Evolutionary conservation across 169 alveolate genomes (phyloP).

Genomic region (Plasmodium berghei): DNA sequence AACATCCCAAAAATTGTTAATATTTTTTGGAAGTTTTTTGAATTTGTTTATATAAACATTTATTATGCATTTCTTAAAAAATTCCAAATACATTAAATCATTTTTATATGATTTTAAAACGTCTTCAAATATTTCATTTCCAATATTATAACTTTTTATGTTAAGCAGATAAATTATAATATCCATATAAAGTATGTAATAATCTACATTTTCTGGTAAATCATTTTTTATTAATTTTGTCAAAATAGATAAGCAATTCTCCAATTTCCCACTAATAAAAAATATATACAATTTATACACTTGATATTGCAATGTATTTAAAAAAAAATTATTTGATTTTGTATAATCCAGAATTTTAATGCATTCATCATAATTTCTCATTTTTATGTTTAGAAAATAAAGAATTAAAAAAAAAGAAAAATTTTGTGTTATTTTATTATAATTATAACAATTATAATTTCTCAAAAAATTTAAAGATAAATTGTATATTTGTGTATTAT

Average conservation of each 20-base stretch:
- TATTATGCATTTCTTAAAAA: constrained; percentile 42
- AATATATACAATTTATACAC: constrained; percentile 28
- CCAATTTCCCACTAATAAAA: constrained; percentile 26
- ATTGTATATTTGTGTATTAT: constrained; percentile 34
- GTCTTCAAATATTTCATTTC: not conserved
- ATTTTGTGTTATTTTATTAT: constrained; percentile 41
- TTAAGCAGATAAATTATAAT: constrained; percentile 24
- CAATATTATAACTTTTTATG: not conserved
- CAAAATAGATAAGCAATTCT: constrained; percentile 8
- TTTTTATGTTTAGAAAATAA: constrained; percentile 46
- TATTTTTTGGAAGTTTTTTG: constrained; percentile 24
- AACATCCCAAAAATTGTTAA: constrained; percentile 16
- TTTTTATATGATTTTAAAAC: constrained; percentile 38
- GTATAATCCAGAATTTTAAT: constrained; percentile 41
- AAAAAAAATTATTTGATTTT: constrained; percentile 23
- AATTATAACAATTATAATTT: constrained; percentile 34
- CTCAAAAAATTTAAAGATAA: constrained; percentile 41
- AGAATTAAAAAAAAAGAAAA: constrained; percentile 60
- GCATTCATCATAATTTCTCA: constrained; percentile 64
- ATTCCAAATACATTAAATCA: constrained; percentile 58
- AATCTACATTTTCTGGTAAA: constrained; percentile 48
- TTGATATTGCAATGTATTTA: constrained; percentile 49
- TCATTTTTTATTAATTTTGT: constrained; percentile 9
- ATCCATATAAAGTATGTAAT: constrained; percentile 52
- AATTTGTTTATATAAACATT: constrained; percentile 2